These are phyloP conservation scores for Corrigiola litoralis DNA, from an alignment of 179 eudicot genomes.

Conservation along the genomic window DNA sequence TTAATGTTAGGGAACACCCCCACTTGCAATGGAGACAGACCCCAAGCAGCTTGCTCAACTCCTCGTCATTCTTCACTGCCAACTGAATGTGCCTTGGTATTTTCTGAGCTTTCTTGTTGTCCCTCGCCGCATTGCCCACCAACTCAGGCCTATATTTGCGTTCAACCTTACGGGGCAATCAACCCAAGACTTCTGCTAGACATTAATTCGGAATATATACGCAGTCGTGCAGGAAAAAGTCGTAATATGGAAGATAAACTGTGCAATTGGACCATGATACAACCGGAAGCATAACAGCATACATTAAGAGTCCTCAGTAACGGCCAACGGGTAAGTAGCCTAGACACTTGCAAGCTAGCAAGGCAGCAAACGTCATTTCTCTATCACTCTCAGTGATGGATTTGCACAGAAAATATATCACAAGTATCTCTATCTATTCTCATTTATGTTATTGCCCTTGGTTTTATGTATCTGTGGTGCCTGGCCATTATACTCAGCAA, in stretches of 20 bases:
- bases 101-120: conserved; percentile 24
- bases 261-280: no score
- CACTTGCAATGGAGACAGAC: conserved; percentile 21
- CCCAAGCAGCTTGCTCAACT: conserved; percentile 18
- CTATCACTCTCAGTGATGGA: conserved; percentile 3
- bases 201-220: no score
- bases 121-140: conserved; percentile 26
- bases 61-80: conserved; percentile 23
- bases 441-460: conserved; percentile 29
- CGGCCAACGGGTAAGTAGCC: no score
- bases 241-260: no score
- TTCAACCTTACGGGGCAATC: no score
- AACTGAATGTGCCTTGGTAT: conserved; percentile 23
- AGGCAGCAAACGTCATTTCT: conserved; percentile 11
- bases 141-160: no score
- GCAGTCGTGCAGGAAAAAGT: no score
- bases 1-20: conserved; percentile 23
- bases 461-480: conserved; percentile 38
- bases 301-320: no score
- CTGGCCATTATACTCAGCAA: conserved; percentile 78
- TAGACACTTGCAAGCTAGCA: conserved; percentile 1
- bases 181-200: no score
- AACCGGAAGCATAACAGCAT: no score
- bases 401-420: conserved; percentile 25
- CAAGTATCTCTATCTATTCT: conserved; percentile 26